phyloP scores from a whole-genome alignment of 2,329 filamentous ascomycete species.

The Arthrobotrys sinensis region DNA sequence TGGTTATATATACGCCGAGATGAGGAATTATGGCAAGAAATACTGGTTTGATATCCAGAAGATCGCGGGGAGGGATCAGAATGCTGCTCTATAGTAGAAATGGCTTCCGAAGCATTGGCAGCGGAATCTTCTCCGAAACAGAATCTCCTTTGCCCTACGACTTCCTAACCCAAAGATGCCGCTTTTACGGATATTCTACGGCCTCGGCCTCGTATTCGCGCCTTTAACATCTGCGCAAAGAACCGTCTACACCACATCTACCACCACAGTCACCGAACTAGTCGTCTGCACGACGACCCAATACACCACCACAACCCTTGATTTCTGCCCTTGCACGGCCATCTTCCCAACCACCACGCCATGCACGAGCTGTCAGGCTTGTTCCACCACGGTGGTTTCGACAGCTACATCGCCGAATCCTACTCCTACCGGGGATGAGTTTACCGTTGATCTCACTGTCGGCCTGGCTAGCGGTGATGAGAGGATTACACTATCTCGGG shows the following conservation, averaged over 20 bases:
- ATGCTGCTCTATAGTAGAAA: not conserved
- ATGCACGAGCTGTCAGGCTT: conserved; percentile 24
- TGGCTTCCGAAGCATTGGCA: not conserved
- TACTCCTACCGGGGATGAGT: conserved; percentile 16
- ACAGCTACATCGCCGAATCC: conserved; percentile 13
- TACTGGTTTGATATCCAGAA: not conserved
- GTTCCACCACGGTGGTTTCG: conserved; percentile 35
- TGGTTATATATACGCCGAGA: too few species aligned
- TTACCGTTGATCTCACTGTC: conserved; percentile 49
- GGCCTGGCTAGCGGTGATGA: conserved; percentile 34
- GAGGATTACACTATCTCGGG: conserved; percentile 42
- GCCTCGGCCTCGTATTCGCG: not conserved
- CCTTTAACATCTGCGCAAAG: conserved; percentile 12
- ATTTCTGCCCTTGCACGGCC: conserved; percentile 42
- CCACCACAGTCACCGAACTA: conserved; percentile 46
- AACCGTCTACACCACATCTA: conserved; percentile 19
- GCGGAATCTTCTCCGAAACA: not conserved
- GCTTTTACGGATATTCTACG: not conserved
- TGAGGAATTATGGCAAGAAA: not conserved
- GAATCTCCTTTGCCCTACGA: not conserved
- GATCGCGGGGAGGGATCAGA: not conserved
- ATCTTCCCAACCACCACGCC: conserved; percentile 26
- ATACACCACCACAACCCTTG: conserved; percentile 31
- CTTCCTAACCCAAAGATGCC: not conserved
- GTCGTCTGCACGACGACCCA: conserved; percentile 38